Evolutionary conservation across 495 filamentous ascomycete species (phyloP).

Genomic region (Aspergillus indologenus): DNA sequence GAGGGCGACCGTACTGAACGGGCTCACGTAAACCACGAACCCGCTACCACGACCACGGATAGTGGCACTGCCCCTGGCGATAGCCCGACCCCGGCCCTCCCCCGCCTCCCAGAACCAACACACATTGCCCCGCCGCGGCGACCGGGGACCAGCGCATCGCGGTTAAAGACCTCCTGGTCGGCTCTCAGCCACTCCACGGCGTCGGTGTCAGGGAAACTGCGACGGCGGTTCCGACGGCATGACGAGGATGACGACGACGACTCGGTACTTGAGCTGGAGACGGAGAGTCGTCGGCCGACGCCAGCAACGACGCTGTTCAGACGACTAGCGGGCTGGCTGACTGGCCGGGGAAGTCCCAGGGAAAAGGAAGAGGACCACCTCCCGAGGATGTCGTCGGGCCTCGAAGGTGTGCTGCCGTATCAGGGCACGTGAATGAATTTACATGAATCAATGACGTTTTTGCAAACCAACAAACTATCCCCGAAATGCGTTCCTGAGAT

Average conservation of each 20-base stretch:
- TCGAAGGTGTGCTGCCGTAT: background rate
- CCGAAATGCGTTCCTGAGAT: too few species aligned
- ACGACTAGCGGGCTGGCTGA: background rate
- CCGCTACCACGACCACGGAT: background rate
- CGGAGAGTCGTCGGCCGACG: background rate
- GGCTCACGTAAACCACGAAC: too few species aligned
- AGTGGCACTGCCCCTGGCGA: too few species aligned
- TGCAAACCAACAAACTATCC: too few species aligned
- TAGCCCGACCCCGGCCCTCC: background rate
- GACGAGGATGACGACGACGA: background rate
- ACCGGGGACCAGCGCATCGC: background rate
- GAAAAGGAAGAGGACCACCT: background rate
- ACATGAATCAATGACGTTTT: too few species aligned
- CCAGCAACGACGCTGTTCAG: background rate
- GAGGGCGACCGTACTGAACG: too few species aligned
- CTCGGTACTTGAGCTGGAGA: background rate
- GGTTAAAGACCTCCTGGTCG: conserved; percentile 7
- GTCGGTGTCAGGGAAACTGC: background rate
- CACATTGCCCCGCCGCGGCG: background rate
- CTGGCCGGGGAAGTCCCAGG: background rate
- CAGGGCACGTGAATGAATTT: background rate
- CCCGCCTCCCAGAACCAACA: background rate
- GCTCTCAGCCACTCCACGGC: background rate
- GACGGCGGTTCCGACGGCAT: background rate
- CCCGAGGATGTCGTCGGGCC: background rate